A percentile compares a stretch with the other conserved stretches of the same genome.
phyloP scores from a whole-genome alignment of 139 green algal species.

The Axilococcus clingmanii region DNA sequence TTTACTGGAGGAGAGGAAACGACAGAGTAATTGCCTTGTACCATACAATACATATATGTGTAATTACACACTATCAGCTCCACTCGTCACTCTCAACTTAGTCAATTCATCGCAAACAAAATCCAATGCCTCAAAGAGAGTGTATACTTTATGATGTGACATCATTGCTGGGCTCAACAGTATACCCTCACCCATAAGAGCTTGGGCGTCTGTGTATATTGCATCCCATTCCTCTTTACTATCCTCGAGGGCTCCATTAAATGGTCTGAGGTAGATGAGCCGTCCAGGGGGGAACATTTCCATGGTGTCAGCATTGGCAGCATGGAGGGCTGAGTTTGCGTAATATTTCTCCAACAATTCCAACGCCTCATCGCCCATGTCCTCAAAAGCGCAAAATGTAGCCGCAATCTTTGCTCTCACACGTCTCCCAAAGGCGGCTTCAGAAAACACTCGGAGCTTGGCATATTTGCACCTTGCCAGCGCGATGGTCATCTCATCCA shows the following conservation, averaged over 20 bases:
- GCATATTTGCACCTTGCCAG: slow-evolving; percentile 42
- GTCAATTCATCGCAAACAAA: too few relatives aligned
- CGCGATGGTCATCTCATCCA: slow-evolving; percentile 35
- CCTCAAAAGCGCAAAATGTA: slow-evolving; percentile 22
- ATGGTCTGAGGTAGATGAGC: slow-evolving; percentile 19
- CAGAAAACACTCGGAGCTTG: slow-evolving; percentile 10
- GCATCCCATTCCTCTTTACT: slow-evolving; percentile 12
- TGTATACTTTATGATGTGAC: slow-evolving; percentile 11
- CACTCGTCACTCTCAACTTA: too few relatives aligned
- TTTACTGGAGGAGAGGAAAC: slow-evolving; percentile 8
- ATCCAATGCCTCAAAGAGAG: not conserved
- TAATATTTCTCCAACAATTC: not conserved
- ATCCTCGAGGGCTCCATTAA: slow-evolving; percentile 4
- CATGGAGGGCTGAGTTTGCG: slow-evolving; percentile 8
- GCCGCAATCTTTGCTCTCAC: not conserved
- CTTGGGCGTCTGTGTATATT: slow-evolving; percentile 19
- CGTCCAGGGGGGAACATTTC: slow-evolving; percentile 21
- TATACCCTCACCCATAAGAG: slow-evolving; percentile 28
- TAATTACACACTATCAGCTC: too few relatives aligned
- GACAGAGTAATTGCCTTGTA: too few relatives aligned
- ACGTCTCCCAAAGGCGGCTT: slow-evolving; percentile 3
- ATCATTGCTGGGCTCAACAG: slow-evolving; percentile 14
- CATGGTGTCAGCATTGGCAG: not conserved
- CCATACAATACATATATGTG: too few relatives aligned
- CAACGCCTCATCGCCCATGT: slow-evolving; percentile 14